A percentile compares a stretch with the other conserved stretches of the same genome.
Conservation (phyloP, 73 alveolate species). For the Uronychia setigera region DNA sequence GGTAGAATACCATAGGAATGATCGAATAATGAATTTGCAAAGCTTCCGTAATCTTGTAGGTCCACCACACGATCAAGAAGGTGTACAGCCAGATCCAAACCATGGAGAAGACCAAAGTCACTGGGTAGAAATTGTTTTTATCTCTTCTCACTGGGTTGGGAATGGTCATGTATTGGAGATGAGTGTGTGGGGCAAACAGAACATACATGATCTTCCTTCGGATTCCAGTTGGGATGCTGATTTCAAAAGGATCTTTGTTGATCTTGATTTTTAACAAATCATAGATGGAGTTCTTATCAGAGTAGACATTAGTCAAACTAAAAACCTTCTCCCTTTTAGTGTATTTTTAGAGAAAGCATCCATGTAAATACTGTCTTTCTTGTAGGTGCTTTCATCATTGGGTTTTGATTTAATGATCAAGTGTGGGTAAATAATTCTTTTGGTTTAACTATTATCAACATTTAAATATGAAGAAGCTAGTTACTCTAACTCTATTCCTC, state of each 20-base stretch:
- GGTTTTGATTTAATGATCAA: neutral
- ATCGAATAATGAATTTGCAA: conserved; percentile 20
- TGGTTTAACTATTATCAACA: no score
- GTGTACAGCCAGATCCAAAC: conserved; percentile 59
- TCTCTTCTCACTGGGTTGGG: conserved; percentile 49
- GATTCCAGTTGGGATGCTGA: conserved; percentile 1
- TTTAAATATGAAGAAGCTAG: no score
- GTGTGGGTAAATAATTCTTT: no score
- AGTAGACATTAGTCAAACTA: neutral
- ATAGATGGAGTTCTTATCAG: conserved; percentile 13
- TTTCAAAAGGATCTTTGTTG: conserved; percentile 15
- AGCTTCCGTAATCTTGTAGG: conserved; percentile 49
- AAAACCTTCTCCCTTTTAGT: no score
- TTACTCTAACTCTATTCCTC: no score
- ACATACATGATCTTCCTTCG: conserved; percentile 14
- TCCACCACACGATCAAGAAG: conserved; percentile 63
- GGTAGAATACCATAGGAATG: conserved; percentile 64
- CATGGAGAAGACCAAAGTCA: conserved; percentile 38
- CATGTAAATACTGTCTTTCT: neutral
- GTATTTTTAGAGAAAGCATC: neutral
- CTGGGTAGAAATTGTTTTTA: conserved; percentile 54
- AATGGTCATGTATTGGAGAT: conserved; percentile 31
- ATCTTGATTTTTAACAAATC: conserved; percentile 14
- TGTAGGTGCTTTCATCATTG: neutral
- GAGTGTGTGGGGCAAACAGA: conserved; percentile 33